These are phyloP conservation scores for Psilocybe cubensis DNA, from an alignment of 768 basidiomycete species.

Conservation along the genomic window DNA sequence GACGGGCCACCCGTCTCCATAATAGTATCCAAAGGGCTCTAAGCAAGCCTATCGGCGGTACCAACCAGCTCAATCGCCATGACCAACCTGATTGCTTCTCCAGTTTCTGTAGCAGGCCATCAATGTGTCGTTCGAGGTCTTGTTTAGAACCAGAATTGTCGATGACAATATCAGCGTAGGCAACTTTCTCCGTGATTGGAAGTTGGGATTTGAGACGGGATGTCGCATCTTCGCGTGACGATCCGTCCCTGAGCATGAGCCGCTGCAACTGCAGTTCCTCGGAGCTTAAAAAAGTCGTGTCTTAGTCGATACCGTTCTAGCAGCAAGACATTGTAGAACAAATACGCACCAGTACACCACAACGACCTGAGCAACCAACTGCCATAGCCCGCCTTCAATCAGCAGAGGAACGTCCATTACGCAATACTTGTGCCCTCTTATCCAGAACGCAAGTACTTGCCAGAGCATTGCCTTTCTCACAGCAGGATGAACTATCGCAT, in stretches of 20 bases:
- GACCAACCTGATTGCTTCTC: slow-evolving; percentile 54
- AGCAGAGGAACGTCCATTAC: slow-evolving; percentile 92
- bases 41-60: slow-evolving; percentile 57
- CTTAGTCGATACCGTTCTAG: neutral
- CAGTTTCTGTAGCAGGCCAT: slow-evolving; percentile 44
- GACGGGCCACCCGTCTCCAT: slow-evolving; percentile 22
- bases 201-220: slow-evolving; percentile 82
- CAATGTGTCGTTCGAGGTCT: slow-evolving; percentile 66
- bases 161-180: slow-evolving; percentile 84
- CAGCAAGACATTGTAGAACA: neutral
- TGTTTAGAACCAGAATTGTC: slow-evolving; percentile 83
- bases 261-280: slow-evolving; percentile 83
- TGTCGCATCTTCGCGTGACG: slow-evolving; percentile 66
- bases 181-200: slow-evolving; percentile 75
- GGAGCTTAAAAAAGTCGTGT: slow-evolving; percentile 57
- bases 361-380: slow-evolving; percentile 79
- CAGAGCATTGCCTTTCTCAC: slow-evolving; percentile 80
- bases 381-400: slow-evolving; percentile 87
- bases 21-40: slow-evolving; percentile 39
- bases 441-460: slow-evolving; percentile 71
- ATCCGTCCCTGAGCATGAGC: slow-evolving; percentile 75
- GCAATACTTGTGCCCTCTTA: slow-evolving; percentile 76
- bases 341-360: slow-evolving; percentile 87
- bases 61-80: slow-evolving; percentile 64
- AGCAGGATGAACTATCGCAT: slow-evolving; percentile 88